phyloP scores from a whole-genome alignment of 345 rosid genomes.

The Euclidium syriacum region DNA sequence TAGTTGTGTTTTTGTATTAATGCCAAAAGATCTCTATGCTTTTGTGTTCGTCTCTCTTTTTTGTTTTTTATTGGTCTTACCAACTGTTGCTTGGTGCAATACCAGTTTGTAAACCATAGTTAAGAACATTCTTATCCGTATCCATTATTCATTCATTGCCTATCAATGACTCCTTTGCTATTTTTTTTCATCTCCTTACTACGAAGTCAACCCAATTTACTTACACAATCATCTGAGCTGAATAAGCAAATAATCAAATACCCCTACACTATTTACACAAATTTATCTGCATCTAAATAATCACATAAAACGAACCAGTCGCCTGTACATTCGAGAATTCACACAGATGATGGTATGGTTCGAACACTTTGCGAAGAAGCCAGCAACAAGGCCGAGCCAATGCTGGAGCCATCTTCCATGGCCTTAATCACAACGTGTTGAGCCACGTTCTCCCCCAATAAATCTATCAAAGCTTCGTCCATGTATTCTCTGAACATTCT shows the following conservation, averaged over 20 bases:
- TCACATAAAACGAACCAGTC: too few species aligned
- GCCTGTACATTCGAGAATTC: not conserved
- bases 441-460: conserved; percentile 69
- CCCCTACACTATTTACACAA: not conserved
- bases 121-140: too few species aligned
- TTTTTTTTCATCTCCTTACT: not conserved
- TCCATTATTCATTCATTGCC: too few species aligned
- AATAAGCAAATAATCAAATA: not conserved
- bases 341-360: conserved; percentile 11
- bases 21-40: too few species aligned
- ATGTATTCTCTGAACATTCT: conserved; percentile 69
- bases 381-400: conserved; percentile 61
- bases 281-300: not conserved
- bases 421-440: conserved; percentile 47
- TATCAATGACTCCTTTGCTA: not conserved
- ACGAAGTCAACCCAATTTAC: not conserved
- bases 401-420: conserved; percentile 81
- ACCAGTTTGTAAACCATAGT: too few species aligned
- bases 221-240: not conserved
- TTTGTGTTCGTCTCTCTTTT: too few species aligned
- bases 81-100: too few species aligned
- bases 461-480: conserved; percentile 76
- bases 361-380: conserved; percentile 17
- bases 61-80: too few species aligned
- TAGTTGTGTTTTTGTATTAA: too few species aligned